phyloP scores from a whole-genome alignment of 1,139 yeast genomes.

The Scheffersomyces quercinus region DNA sequence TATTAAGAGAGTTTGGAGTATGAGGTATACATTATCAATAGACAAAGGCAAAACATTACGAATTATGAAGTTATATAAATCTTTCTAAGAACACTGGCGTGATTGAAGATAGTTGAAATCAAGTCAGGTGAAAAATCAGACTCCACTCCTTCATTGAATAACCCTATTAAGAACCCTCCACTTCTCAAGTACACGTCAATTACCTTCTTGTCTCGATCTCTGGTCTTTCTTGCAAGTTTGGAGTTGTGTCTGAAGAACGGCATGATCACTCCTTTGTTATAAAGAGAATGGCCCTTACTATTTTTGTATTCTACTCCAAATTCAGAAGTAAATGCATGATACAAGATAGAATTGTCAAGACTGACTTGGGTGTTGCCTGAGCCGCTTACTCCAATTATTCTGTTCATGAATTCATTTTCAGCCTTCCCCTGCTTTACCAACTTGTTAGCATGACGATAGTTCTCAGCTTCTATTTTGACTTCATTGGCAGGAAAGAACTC shows the following conservation, averaged over 20 bases:
- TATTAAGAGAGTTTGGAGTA: slow-evolving; percentile 40
- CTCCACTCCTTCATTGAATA: slow-evolving; percentile 36
- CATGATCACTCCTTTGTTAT: slow-evolving; percentile 51
- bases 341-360: slow-evolving; percentile 49
- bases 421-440: slow-evolving; percentile 24
- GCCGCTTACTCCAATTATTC: slow-evolving; percentile 53
- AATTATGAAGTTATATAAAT: slow-evolving; percentile 30
- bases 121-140: slow-evolving; percentile 38
- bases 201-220: slow-evolving; percentile 12
- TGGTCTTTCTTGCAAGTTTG: slow-evolving; percentile 38
- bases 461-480: slow-evolving; percentile 45
- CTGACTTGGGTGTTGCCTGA: slow-evolving; percentile 26
- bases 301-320: slow-evolving; percentile 52
- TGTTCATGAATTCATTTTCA: slow-evolving; percentile 37
- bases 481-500: slow-evolving; percentile 42
- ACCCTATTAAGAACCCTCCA: slow-evolving; percentile 60
- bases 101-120: slow-evolving; percentile 47
- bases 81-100: slow-evolving; percentile 40
- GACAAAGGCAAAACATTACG: no score
- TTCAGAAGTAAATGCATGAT: slow-evolving; percentile 51
- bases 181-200: slow-evolving; percentile 49
- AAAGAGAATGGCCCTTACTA: slow-evolving; percentile 26
- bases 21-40: no score
- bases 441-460: slow-evolving; percentile 38
- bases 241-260: slow-evolving; percentile 49